These are phyloP conservation scores for Colletotrichum sansevieriae DNA, from an alignment of 2,329 filamentous ascomycete species.

Conservation along the genomic window DNA sequence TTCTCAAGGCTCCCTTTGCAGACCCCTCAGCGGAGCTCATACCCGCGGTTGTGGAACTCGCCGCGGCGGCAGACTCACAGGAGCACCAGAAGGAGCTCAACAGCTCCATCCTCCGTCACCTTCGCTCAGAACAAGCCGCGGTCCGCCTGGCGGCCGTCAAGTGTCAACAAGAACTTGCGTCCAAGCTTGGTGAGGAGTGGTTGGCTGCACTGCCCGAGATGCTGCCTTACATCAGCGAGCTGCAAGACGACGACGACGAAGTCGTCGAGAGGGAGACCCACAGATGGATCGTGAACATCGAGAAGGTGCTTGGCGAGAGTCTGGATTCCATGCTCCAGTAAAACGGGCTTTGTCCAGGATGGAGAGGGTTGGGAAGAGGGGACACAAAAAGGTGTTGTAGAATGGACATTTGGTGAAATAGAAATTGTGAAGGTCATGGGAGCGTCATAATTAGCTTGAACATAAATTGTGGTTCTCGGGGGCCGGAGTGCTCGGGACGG, in stretches of 20 bases:
- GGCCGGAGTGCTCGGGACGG: conserved; percentile 26
- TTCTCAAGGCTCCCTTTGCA: conserved; percentile 61
- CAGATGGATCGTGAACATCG: conserved; percentile 91
- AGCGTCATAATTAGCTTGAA: conserved; percentile 29
- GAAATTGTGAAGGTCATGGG: conserved; percentile 31
- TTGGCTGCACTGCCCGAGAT: conserved; percentile 91
- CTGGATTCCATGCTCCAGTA: conserved; percentile 93
- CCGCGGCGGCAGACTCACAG: conserved; percentile 82
- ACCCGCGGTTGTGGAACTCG: conserved; percentile 83
- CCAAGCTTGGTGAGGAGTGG: conserved; percentile 92
- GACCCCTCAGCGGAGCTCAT: conserved; percentile 69
- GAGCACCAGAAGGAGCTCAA: conserved; percentile 95
- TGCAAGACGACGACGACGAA: conserved; percentile 97
- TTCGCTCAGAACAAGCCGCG: conserved; percentile 78
- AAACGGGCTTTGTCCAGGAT: conserved; percentile 36
- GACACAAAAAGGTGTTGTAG: background rate
- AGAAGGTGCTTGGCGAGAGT: conserved; percentile 89
- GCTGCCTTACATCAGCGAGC: conserved; percentile 93
- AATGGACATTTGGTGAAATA: background rate
- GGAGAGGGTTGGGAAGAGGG: background rate
- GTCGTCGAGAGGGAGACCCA: conserved; percentile 90
- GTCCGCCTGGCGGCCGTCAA: conserved; percentile 86
- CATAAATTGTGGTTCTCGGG: conserved; percentile 21
- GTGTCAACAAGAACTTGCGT: conserved; percentile 84
- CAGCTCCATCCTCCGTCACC: conserved; percentile 78